phyloP scores from a whole-genome alignment of 2,329 filamentous ascomycete genomes.

The Geosmithia putterillii region DNA sequence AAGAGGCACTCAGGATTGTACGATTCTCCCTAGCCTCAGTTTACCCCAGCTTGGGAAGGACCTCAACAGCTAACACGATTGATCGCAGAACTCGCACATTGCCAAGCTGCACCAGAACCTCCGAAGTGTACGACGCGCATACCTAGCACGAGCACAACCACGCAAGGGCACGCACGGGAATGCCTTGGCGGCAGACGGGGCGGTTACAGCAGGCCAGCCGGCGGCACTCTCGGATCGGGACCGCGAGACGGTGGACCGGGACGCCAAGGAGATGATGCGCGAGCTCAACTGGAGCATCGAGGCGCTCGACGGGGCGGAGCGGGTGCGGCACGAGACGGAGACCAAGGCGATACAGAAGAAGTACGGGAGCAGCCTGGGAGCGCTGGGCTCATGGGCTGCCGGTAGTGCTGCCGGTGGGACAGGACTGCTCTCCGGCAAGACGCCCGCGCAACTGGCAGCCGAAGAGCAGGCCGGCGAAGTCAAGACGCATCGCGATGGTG shows the following conservation, averaged over 20 bases:
- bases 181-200: slow-evolving; percentile 15
- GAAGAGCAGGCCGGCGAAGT: slow-evolving; percentile 58
- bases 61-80: too few species aligned
- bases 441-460: slow-evolving; percentile 56
- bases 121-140: slow-evolving; percentile 72
- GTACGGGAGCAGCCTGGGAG: slow-evolving; percentile 51
- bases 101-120: slow-evolving; percentile 69
- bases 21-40: slow-evolving; percentile 11
- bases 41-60: slow-evolving; percentile 4
- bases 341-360: slow-evolving; percentile 60
- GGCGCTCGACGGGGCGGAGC: slow-evolving; percentile 69
- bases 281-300: slow-evolving; percentile 75
- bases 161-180: slow-evolving; percentile 42
- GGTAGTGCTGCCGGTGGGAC: slow-evolving; percentile 28
- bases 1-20: slow-evolving; percentile 90
- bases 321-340: slow-evolving; percentile 67
- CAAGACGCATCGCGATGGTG: slow-evolving; percentile 63
- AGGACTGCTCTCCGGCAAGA: slow-evolving; percentile 23
- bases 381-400: slow-evolving; percentile 55
- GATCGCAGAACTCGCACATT: slow-evolving; percentile 84
- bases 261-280: slow-evolving; percentile 74
- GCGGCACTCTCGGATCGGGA: slow-evolving; percentile 65
- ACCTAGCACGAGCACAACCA: slow-evolving; percentile 70
- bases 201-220: slow-evolving; percentile 14
- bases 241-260: slow-evolving; percentile 75